phyloP scores from a whole-genome alignment of 2,329 filamentous ascomycete genomes.

The Xylaria sp. region DNA sequence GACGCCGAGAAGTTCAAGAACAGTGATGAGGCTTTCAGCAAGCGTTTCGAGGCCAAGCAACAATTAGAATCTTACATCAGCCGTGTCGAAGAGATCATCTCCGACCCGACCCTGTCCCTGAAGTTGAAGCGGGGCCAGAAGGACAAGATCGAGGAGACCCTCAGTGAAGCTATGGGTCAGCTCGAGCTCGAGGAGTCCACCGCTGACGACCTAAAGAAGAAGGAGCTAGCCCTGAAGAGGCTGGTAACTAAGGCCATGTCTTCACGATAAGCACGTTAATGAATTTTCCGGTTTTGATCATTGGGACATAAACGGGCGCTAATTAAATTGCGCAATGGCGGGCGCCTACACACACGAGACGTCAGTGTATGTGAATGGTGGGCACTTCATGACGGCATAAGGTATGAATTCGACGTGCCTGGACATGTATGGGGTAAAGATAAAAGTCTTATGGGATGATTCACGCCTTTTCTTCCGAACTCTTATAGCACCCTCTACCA shows the following conservation, averaged over 20 bases:
- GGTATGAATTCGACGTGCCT: slow-evolving; percentile 42
- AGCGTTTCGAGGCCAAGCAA: slow-evolving; percentile 99
- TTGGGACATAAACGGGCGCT: slow-evolving; percentile 47
- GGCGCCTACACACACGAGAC: slow-evolving; percentile 44
- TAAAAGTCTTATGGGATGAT: slow-evolving; percentile 50
- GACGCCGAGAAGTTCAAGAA: slow-evolving; percentile 99
- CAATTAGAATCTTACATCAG: slow-evolving; percentile 99
- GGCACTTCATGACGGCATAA: slow-evolving; percentile 44
- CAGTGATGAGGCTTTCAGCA: slow-evolving; percentile 98
- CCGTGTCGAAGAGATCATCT: slow-evolving; percentile 98
- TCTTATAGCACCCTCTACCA: slow-evolving; percentile 42
- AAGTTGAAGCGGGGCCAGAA: slow-evolving; percentile 99
- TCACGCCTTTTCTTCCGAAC: slow-evolving; percentile 43
- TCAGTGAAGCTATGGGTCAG: slow-evolving; percentile 97
- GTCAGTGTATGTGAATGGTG: slow-evolving; percentile 45
- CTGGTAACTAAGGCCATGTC: slow-evolving; percentile 99
- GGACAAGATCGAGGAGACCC: slow-evolving; percentile 98
- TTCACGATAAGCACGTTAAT: slow-evolving; percentile 73
- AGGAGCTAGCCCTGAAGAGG: slow-evolving; percentile 97
- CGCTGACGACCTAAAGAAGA: slow-evolving; percentile 98
- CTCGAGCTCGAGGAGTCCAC: slow-evolving; percentile 93
- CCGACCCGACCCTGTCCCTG: slow-evolving; percentile 92
- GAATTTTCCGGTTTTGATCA: slow-evolving; percentile 45
- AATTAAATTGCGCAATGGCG: slow-evolving; percentile 43
- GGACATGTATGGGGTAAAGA: slow-evolving; percentile 44